Evolutionary conservation across 2,329 filamentous ascomycete genomes (phyloP).

Genomic region (Calycina herbarum): DNA sequence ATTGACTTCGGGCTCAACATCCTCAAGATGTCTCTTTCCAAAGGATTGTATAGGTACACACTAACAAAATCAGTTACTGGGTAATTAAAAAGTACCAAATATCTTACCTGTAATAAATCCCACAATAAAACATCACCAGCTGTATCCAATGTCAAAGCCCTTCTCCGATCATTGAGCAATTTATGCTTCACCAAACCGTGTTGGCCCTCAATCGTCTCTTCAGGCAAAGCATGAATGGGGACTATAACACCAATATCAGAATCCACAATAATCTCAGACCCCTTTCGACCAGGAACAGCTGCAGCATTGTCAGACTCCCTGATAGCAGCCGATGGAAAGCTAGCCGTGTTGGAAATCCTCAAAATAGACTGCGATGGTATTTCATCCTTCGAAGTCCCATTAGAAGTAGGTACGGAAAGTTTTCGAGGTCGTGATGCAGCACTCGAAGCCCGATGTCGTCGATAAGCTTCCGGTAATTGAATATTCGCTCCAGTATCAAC

Average conservation of each 20-base stretch:
- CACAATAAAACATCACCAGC: slow-evolving; percentile 92
- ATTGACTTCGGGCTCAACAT: slow-evolving; percentile 84
- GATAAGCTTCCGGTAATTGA: slow-evolving; percentile 58
- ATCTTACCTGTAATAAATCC: slow-evolving; percentile 79
- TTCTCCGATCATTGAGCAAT: slow-evolving; percentile 84
- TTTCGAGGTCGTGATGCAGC: slow-evolving; percentile 42
- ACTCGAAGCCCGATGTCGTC: slow-evolving; percentile 50
- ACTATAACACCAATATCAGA: slow-evolving; percentile 51
- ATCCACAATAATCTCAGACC: slow-evolving; percentile 55
- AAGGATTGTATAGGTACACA: slow-evolving; percentile 89
- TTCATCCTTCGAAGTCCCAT: slow-evolving; percentile 52
- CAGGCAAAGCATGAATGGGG: slow-evolving; percentile 67
- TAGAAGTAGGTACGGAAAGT: slow-evolving; percentile 39
- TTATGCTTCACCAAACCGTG: slow-evolving; percentile 93
- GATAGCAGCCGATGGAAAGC: slow-evolving; percentile 60
- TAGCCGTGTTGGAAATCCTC: slow-evolving; percentile 79
- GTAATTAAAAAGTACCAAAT: slow-evolving; percentile 21
- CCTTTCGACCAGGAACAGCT: slow-evolving; percentile 50
- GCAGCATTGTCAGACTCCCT: slow-evolving; percentile 58
- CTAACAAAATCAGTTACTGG: slow-evolving; percentile 44
- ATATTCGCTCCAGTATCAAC: slow-evolving; percentile 76
- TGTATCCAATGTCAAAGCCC: slow-evolving; percentile 89
- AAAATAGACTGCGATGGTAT: slow-evolving; percentile 79
- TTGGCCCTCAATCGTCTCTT: slow-evolving; percentile 89
- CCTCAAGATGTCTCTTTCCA: slow-evolving; percentile 90